Evolutionary conservation across 2,329 filamentous ascomycete genomes (phyloP), one percentile per base, ranked within the genome.

Genomic region (Hypomyces rosellus): DNA sequence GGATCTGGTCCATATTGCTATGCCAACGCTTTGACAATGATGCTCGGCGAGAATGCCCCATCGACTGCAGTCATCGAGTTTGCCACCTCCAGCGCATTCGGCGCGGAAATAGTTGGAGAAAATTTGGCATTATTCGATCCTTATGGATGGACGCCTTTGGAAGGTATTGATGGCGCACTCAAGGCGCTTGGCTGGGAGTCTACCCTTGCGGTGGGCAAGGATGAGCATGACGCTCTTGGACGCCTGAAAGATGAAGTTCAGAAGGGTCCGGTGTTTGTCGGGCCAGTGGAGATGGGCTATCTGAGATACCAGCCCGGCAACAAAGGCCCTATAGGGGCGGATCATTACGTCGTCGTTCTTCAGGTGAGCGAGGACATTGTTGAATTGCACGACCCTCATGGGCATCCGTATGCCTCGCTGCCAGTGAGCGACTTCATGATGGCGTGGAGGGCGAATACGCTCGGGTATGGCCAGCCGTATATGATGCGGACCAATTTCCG

Each of bases 1-100:
- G 55, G 56, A 46, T 54, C 46, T 6, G 56, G 56, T 16, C 56
- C 54, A 3, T 58, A 58, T 48, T 58, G 54, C 51, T 58, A 55
- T 38, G 45, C 56, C 34, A 58, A 58, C 45, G 54, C 52, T 5
- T 46, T 58, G 12, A 53, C 56, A 16, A 58, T 53, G 49, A 49
- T 56, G 34, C 48, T 56, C n/a, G 54, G 54, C 6, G 9, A 38
- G 9, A 43, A 52, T 12, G 47, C 54, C 4, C 54, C 54, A 7
- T 55, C 54, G 11, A 48, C 55, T 3, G 48, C 52, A 2, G 49
- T 57, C 40, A 46, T 57, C 34, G 55, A 57, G 20, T 57, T 57
- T 45, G 55, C 55, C 13, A 57, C 53, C 18, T 55, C 48, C 1
- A 54, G 54, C 33, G 37, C 54, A 13, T 58, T 58, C 43, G 54